Evolutionary conservation across 306 rosid species (phyloP).

Genomic region (Prunus salicina): DNA sequence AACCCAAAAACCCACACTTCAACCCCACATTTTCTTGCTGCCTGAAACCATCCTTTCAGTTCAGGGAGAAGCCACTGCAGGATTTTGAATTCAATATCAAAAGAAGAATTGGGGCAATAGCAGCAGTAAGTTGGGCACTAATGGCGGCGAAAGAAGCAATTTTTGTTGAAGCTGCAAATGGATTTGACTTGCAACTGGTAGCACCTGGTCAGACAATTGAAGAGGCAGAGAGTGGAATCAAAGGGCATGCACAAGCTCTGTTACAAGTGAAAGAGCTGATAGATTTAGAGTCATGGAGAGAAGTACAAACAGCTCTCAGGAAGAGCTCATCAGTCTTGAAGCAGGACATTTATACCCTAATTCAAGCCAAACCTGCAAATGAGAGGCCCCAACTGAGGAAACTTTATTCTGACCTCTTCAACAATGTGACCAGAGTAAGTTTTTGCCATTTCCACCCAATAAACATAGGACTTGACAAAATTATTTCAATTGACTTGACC

Average conservation of each 20-base stretch:
- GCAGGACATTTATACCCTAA: conserved; percentile 59
- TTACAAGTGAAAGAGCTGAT: conserved; percentile 43
- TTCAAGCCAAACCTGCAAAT: conserved; percentile 53
- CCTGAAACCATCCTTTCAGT: conserved; percentile 1
- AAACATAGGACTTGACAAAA: background rate
- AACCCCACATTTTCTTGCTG: background rate
- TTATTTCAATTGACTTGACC: background rate
- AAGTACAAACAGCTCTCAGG: conserved; percentile 55
- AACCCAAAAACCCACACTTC: background rate
- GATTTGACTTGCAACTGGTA: conserved; percentile 40
- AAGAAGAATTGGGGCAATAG: conserved; percentile 31
- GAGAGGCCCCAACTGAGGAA: conserved; percentile 66
- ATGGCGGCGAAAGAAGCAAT: conserved; percentile 4
- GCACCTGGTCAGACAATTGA: conserved; percentile 35
- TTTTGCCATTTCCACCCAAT: too few relatives aligned
- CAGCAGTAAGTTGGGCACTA: conserved; percentile 15
- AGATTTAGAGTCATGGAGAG: conserved; percentile 57
- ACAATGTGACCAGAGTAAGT: conserved; percentile 38
- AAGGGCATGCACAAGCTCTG: conserved; percentile 31
- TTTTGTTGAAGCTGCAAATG: conserved; percentile 31
- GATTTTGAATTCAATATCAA: conserved; percentile 20
- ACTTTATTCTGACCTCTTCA: conserved; percentile 66
- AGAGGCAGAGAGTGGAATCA: conserved; percentile 44
- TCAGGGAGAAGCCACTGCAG: conserved; percentile 16
- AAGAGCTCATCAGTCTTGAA: conserved; percentile 49